Evolutionary conservation across 2,329 filamentous ascomycete genomes (phyloP).

Genomic region (Hymenoscyphus scutula): DNA sequence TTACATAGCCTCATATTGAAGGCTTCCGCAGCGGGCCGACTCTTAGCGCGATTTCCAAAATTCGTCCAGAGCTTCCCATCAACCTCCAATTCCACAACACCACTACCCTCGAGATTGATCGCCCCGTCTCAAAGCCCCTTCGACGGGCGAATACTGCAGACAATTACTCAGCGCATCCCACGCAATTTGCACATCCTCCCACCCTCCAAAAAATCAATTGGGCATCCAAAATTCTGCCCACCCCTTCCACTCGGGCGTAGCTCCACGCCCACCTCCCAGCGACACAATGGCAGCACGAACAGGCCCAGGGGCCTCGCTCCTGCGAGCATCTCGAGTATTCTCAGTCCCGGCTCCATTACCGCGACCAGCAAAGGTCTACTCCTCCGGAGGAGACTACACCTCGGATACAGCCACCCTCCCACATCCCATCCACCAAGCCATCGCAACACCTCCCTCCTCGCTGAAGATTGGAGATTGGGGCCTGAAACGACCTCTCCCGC

Average conservation of each 20-base stretch:
- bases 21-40: neutral
- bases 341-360: constrained; percentile 77
- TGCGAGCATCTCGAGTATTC: constrained; percentile 87
- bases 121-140: neutral
- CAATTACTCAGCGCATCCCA: neutral
- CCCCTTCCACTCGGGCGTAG: constrained; percentile 1
- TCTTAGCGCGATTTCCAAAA: constrained; percentile 3
- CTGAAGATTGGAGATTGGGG: constrained; percentile 85
- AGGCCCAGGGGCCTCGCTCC: constrained; percentile 65
- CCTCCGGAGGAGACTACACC: constrained; percentile 45
- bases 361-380: constrained; percentile 52
- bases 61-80: neutral
- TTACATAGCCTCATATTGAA: neutral
- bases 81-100: neutral
- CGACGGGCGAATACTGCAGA: neutral
- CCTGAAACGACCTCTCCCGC: constrained; percentile 78
- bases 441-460: constrained; percentile 73
- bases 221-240: neutral
- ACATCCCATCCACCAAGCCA: constrained; percentile 79
- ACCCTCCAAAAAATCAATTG: neutral
- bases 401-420: constrained; percentile 71
- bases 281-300: constrained; percentile 36
- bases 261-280: constrained; percentile 3
- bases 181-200: neutral
- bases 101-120: neutral